These are phyloP conservation scores for Neodidymelliopsis sp. DNA, from an alignment of 2,329 filamentous ascomycete species.

Conservation along the genomic window DNA sequence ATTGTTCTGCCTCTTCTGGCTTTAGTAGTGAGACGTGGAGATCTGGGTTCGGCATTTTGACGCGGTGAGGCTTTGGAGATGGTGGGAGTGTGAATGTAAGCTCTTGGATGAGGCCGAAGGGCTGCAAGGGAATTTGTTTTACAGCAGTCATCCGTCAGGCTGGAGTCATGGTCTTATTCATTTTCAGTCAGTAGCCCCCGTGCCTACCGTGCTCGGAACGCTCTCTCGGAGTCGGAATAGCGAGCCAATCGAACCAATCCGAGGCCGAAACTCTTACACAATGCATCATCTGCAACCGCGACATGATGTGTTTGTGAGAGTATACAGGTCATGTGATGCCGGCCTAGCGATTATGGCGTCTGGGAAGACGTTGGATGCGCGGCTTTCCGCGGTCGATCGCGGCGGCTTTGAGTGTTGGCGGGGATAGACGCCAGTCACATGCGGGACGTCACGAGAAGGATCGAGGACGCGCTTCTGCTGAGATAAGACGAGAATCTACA, in stretches of 20 bases:
- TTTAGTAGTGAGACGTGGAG: slow-evolving; percentile 38
- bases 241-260: slow-evolving; percentile 18
- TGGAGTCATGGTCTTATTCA: slow-evolving; percentile 10
- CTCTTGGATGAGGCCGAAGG: no score
- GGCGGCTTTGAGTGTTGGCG: slow-evolving; percentile 7
- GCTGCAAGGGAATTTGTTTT: not conserved
- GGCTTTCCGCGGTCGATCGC: slow-evolving; percentile 18
- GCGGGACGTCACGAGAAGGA: not conserved
- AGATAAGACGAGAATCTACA: not conserved
- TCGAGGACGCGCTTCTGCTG: not conserved
- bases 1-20: slow-evolving; percentile 37
- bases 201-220: slow-evolving; percentile 9
- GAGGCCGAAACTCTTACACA: slow-evolving; percentile 12
- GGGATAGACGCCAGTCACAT: slow-evolving; percentile 13
- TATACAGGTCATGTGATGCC: slow-evolving; percentile 15
- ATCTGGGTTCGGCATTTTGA: slow-evolving; percentile 30
- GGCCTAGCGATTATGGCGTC: slow-evolving; percentile 21
- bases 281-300: slow-evolving; percentile 13
- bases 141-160: slow-evolving; percentile 4
- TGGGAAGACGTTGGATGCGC: slow-evolving; percentile 8
- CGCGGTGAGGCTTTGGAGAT: slow-evolving; percentile 1
- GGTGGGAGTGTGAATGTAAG: no score
- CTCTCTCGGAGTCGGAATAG: slow-evolving; percentile 16
- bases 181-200: not conserved
- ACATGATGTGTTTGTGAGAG: slow-evolving; percentile 15